These are phyloP conservation scores for Neurospora sp. DNA, from an alignment of 495 filamentous ascomycete species.

Conservation along the genomic window DNA sequence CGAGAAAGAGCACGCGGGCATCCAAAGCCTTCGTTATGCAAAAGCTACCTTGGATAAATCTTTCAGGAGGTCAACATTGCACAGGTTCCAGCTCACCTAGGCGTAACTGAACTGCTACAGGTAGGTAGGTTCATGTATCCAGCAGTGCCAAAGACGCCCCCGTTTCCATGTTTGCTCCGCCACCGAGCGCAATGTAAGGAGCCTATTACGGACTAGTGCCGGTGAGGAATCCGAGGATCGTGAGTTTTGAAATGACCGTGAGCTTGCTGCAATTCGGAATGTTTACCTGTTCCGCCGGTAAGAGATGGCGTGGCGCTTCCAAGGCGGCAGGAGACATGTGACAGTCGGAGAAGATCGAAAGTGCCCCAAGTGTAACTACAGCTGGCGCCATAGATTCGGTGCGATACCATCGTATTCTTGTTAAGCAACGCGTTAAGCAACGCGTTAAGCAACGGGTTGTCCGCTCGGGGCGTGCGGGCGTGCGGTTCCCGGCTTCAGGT, in stretches of 20 bases:
- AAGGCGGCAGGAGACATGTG: neutral
- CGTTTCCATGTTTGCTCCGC: too few relatives aligned
- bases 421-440: too few relatives aligned
- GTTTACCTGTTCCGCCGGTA: neutral
- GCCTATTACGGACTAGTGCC: neutral
- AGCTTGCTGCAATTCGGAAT: neutral
- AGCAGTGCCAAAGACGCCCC: too few relatives aligned
- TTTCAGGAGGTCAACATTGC: too few relatives aligned
- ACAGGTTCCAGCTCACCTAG: too few relatives aligned
- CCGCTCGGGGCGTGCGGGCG: too few relatives aligned
- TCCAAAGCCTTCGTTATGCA: too few relatives aligned
- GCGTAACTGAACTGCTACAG: too few relatives aligned
- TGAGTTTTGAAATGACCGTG: neutral
- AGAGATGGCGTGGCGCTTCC: neutral
- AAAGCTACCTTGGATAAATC: too few relatives aligned
- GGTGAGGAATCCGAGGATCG: neutral
- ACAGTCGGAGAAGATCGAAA: neutral
- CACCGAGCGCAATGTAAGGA: neutral
- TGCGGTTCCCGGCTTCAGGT: too few relatives aligned
- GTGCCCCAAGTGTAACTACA: neutral
- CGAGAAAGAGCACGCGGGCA: too few relatives aligned
- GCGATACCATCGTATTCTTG: neutral
- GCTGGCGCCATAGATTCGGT: neutral
- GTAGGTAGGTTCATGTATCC: too few relatives aligned
- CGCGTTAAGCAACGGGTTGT: neutral